Conservation (phyloP, 495 filamentous ascomycete genomes). For the Podospora australis region DNA sequence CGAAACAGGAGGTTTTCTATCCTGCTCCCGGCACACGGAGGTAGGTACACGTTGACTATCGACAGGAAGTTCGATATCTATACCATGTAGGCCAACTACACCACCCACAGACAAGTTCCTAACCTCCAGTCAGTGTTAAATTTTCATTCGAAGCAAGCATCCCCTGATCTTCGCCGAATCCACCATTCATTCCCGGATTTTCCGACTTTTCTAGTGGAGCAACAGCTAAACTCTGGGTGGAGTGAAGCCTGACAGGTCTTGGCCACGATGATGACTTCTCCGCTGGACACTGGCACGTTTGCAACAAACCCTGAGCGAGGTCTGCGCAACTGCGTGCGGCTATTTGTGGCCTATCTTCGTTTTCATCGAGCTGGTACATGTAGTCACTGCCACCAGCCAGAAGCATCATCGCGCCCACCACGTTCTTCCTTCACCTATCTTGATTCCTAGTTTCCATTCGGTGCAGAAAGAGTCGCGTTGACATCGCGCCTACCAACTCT, state of each 20-base stretch:
- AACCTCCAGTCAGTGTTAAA: no score
- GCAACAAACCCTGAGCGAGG: background rate
- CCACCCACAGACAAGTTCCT: no score
- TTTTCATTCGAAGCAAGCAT: no score
- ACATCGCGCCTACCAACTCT: slow-evolving; percentile 1
- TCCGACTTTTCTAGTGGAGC: slow-evolving; percentile 11
- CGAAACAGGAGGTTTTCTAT: no score
- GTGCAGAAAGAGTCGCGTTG: no score
- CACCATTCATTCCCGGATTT: slow-evolving; percentile 3
- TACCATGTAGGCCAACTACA: no score
- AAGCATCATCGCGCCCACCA: no score
- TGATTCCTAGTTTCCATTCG: no score
- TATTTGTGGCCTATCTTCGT: slow-evolving; percentile 18
- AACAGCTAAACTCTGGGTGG: background rate
- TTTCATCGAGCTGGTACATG: background rate
- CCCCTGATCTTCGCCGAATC: slow-evolving; percentile 1
- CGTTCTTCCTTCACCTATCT: no score
- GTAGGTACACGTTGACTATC: no score
- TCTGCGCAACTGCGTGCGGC: slow-evolving; percentile 3
- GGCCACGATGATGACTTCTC: background rate
- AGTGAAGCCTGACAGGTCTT: background rate
- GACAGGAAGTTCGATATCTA: no score
- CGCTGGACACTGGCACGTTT: background rate
- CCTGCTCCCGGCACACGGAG: no score
- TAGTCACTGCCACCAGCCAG: background rate